Base-by-base conservation (phyloP, 2,329 filamentous ascomycete genomes). In the Talaromyces sp. region DNA sequence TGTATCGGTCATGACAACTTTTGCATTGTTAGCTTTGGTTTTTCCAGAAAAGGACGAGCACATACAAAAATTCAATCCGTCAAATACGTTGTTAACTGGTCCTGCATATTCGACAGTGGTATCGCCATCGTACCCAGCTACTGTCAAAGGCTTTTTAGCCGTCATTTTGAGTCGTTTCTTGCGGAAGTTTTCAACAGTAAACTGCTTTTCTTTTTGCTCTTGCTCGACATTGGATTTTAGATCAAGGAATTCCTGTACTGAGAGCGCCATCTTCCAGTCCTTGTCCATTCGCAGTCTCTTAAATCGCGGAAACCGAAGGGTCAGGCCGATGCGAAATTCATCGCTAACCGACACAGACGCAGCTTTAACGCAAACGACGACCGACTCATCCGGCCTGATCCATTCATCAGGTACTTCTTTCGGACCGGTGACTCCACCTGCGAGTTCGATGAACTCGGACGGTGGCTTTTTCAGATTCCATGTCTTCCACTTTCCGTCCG, bases 231-330 rank as follows among this genome's bases (percentile, higher is more conserved):
- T 84, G 5, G 80, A 79, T 65, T 90, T 89, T 16, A 97, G 77
- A 7, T 88, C 84, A 18, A 88, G 76, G 68, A 97, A 96, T 53
- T 92, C 90, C 53, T 91, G 85, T 1, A 91, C 79, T 0, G 90
- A 90, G 2, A 98, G 80, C 0, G 91, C 91, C 36, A 86, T 86
- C 55, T 90, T 83, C 94, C 95, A 99, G 61, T 83, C 81, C 67
- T 93, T 92, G 74, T 98, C 95, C n/a, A 85, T 82, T 4, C 92
- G 86, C 5, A 98, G 77, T 40, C 83, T 84, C 65, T 92, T 92
- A 76, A 98, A 96, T 0, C 95, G 87, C 1, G 95, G 95, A 68
- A 99, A 99, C 0, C 95, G 88, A 44, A 99, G 78, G 0, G 95
- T 98, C 64, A 89, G 80, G 1, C 85, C 85, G 16, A 86, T 86